Percentiles rank a stretch among this genome's conserved stretches.
Evolutionary conservation across 768 basidiomycete species (phyloP).

Genomic region (Mycena kentingensis): DNA sequence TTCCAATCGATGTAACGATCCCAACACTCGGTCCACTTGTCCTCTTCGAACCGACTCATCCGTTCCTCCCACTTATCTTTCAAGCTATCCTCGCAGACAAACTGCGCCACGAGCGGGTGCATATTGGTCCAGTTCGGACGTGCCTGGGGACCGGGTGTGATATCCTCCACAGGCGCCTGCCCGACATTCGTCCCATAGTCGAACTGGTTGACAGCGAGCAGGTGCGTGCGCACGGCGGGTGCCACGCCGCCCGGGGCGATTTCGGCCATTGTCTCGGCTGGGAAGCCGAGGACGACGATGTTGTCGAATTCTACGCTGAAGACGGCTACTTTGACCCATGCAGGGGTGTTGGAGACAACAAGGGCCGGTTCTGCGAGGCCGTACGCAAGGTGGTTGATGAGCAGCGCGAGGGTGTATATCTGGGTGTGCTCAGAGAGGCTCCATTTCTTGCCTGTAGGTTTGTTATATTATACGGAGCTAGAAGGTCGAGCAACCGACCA

Average conservation of each 20-base stretch:
- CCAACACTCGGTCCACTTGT: slow-evolving; percentile 16
- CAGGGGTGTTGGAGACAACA: slow-evolving; percentile 17
- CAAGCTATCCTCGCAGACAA: slow-evolving; percentile 16
- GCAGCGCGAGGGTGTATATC: slow-evolving; percentile 20
- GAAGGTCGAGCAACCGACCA: background rate
- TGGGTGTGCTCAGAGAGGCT: slow-evolving; percentile 18
- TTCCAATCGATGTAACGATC: slow-evolving; percentile 18
- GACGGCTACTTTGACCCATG: slow-evolving; percentile 24
- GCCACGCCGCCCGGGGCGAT: slow-evolving; percentile 11
- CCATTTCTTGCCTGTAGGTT: slow-evolving; percentile 8
- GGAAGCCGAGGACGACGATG: slow-evolving; percentile 23
- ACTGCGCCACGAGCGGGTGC: slow-evolving; percentile 23
- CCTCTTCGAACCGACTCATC: slow-evolving; percentile 17
- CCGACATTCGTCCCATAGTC: slow-evolving; percentile 9
- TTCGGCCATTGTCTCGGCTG: slow-evolving; percentile 16
- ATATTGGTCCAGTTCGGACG: slow-evolving; percentile 19
- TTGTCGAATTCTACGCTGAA: slow-evolving; percentile 20
- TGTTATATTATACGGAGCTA: background rate
- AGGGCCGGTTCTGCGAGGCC: slow-evolving; percentile 20
- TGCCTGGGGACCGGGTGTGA: slow-evolving; percentile 11
- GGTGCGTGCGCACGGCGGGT: slow-evolving; percentile 15
- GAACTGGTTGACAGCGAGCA: slow-evolving; percentile 23
- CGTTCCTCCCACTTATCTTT: slow-evolving; percentile 13
- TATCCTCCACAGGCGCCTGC: slow-evolving; percentile 10
- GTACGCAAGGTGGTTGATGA: slow-evolving; percentile 23